Conservation (phyloP, 495 filamentous ascomycete genomes). For the Acidiella bohemica region DNA sequence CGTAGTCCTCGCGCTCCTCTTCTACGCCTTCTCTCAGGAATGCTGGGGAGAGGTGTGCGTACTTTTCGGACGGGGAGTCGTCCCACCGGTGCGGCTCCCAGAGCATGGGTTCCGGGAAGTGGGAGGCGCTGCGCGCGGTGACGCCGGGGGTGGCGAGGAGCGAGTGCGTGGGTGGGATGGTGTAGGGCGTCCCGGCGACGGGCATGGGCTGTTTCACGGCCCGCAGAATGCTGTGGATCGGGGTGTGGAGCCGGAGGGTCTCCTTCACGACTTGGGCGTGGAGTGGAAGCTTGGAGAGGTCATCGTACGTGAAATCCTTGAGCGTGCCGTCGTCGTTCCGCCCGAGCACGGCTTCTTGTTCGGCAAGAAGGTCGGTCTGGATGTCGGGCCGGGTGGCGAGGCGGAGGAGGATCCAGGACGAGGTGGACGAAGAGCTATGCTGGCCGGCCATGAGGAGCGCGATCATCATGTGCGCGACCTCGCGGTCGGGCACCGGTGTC, state of each 20-base stretch:
- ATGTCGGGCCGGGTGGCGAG: conserved; percentile 44
- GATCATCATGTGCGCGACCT: conserved; percentile 58
- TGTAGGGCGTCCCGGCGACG: conserved; percentile 62
- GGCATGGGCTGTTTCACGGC: conserved; percentile 47
- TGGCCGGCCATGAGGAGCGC: conserved; percentile 54
- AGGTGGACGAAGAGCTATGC: conserved; percentile 47
- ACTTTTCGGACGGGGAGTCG: conserved; percentile 30
- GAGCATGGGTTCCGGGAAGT: conserved; percentile 64
- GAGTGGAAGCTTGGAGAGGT: conserved; percentile 40
- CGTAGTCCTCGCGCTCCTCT: conserved; percentile 76
- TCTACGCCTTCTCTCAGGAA: conserved; percentile 32
- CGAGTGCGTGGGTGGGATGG: conserved; percentile 60
- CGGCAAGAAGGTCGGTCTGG: conserved; percentile 44
- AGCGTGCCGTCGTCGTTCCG: conserved; percentile 28
- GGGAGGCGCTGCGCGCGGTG: conserved; percentile 49
- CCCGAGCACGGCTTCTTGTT: conserved; percentile 41
- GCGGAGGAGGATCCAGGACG: conserved; percentile 47
- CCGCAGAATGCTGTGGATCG: conserved; percentile 50
- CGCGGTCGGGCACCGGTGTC: conserved; percentile 43
- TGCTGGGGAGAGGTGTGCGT: conserved; percentile 1
- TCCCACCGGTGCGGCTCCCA: conserved; percentile 94
- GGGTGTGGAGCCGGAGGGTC: conserved; percentile 49
- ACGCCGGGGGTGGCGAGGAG: conserved; percentile 75
- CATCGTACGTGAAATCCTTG: conserved; percentile 41
- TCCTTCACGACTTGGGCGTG: conserved; percentile 46